These are phyloP conservation scores for Populus hybrid DNA, from an alignment of 441 rosid species.

Conservation along the genomic window DNA sequence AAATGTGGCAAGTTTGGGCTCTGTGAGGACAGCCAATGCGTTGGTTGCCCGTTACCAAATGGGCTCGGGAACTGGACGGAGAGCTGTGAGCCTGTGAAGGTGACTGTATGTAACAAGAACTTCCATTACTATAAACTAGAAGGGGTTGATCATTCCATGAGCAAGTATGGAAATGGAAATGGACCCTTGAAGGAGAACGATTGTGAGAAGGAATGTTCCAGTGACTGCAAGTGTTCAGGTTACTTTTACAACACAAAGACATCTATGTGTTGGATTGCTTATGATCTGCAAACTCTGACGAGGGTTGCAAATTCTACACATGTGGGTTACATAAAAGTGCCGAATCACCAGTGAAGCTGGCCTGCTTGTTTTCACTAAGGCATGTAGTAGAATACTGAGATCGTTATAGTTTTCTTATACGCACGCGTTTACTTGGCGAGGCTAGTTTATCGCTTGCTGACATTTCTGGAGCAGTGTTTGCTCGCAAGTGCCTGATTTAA, in stretches of 20 bases:
- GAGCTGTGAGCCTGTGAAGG: slow-evolving; percentile 10
- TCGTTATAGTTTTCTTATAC: too few relatives aligned
- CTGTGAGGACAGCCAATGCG: slow-evolving; percentile 28
- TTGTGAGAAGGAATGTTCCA: slow-evolving; percentile 45
- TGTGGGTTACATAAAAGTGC: slow-evolving; percentile 48
- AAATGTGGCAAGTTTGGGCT: slow-evolving; percentile 34
- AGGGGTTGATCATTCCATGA: slow-evolving; percentile 58
- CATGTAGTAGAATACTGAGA: too few relatives aligned
- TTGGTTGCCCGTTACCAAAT: slow-evolving; percentile 27
- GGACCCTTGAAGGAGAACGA: slow-evolving; percentile 36
- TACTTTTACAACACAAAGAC: slow-evolving; percentile 52
- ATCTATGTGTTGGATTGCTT: slow-evolving; percentile 58
- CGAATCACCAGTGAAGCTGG: slow-evolving; percentile 4
- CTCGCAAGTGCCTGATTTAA: too few relatives aligned
- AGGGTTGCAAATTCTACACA: slow-evolving; percentile 47
- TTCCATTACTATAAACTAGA: slow-evolving; percentile 45
- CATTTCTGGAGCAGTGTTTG: too few relatives aligned
- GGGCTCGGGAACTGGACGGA: slow-evolving; percentile 35
- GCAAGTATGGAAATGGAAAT: slow-evolving; percentile 46
- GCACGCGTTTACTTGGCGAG: too few relatives aligned
- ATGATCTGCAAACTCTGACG: slow-evolving; percentile 56
- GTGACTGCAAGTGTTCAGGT: slow-evolving; percentile 65
- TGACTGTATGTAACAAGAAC: slow-evolving; percentile 31
- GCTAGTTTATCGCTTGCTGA: too few relatives aligned
- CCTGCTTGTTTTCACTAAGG: too few relatives aligned